A percentile compares a stretch with the other conserved stretches of the same genome.
Evolutionary conservation across 2,329 filamentous ascomycete species (phyloP).

Genomic region (Beauveria bassiana): DNA sequence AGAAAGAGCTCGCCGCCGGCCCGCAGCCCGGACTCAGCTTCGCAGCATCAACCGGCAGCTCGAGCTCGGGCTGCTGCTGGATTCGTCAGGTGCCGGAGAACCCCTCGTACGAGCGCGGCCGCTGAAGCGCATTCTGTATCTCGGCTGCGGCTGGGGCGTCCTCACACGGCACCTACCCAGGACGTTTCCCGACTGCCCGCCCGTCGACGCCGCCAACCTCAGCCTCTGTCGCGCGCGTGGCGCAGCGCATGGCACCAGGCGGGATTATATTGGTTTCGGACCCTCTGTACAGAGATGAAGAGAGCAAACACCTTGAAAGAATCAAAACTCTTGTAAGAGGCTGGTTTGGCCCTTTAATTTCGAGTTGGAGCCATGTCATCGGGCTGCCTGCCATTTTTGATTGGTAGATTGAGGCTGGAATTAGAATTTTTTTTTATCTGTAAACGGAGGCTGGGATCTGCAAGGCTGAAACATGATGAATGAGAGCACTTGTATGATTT

Average conservation of each 20-base stretch:
- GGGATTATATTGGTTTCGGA: constrained; percentile 6
- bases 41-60: constrained; percentile 4
- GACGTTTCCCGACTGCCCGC: constrained; percentile 3
- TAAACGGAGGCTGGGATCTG: too few relatives aligned
- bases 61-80: constrained; percentile 2
- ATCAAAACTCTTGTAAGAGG: background rate
- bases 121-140: constrained; percentile 3
- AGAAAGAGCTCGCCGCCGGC: background rate
- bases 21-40: constrained; percentile 2
- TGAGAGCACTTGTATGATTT: too few relatives aligned
- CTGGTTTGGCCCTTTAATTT: too few relatives aligned
- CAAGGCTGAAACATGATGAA: too few relatives aligned
- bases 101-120: background rate
- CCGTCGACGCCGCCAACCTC: constrained; percentile 11
- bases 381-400: too few relatives aligned
- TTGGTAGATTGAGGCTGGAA: too few relatives aligned
- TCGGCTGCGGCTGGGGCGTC: constrained; percentile 10
- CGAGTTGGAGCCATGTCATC: too few relatives aligned
- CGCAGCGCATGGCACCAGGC: background rate
- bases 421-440: too few relatives aligned
- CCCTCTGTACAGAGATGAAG: background rate
- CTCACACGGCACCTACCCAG: constrained; percentile 2
- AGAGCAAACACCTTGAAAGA: background rate
- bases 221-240: constrained; percentile 8
- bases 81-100: too few relatives aligned